Base-by-base conservation (phyloP, 805 yeast species). In the Yamadazyma ubonensis region DNA sequence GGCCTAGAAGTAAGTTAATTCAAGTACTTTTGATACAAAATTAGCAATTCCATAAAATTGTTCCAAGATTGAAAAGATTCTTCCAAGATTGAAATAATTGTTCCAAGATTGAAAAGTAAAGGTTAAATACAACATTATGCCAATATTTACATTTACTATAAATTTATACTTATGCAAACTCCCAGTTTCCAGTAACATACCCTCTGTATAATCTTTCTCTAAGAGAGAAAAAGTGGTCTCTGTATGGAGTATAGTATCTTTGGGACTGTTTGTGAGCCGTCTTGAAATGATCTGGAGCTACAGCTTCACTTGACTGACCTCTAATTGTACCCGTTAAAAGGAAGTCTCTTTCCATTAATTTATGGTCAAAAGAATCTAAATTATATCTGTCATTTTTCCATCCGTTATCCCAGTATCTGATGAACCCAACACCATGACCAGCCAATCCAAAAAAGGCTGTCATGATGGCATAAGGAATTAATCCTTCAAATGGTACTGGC, bases 241-340 rank as follows among this genome's bases (percentile, higher is more conserved):
- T 67, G 63, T 69, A 67, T 37, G 73, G 70, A 46, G 73, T 59
- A 63, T 65, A 69, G 65, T 67, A 69, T 55, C 65, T 56, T 57
- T 69, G 70, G 36, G 52, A 50, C 43, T 50, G 42, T 29, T 45
- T 39, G 14, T 55, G 50, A 11, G 57, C 48, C n/a, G 86, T 79
- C 65, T 81, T 84, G 73, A 87, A 86, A 22, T 71, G 74, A 45
- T 83, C 90, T 27, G 89, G 88, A 3, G 95, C 95, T 29, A 73
- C 64, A 5, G 89, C 75, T 30, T 70, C 74, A 47, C 78, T 79
- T 36, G 73, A 59, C 58, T 85, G 91, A 27, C 81, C 90, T 56
- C 95, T 73, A 54, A 66, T 71, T 29, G 73, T 70, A 18, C 95
- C 95, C 8, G 95, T 86, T 53, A 86, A 67, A 49, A 91, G 71